Base-by-base conservation (phyloP, 768 basidiomycete genomes). In the Naganishia friedmannii region DNA sequence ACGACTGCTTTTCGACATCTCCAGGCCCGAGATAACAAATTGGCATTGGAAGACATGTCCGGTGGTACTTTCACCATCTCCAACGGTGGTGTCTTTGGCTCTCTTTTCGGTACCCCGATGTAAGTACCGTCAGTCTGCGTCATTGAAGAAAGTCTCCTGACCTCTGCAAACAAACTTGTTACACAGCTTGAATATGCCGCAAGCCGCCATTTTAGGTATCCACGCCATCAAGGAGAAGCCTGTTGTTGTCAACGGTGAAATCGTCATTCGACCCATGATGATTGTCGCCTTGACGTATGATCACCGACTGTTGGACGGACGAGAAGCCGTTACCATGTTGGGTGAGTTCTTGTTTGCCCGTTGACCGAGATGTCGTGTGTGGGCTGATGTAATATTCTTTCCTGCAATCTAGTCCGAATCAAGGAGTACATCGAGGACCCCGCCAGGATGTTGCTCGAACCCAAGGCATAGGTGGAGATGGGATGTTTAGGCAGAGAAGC, bases 61-160 rank as follows among this genome's bases (percentile, higher is more conserved):
- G 95, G 95, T 58, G 95, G 95, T 58, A 89, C 92, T n/a, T 97
- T 99, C 86, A 98, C 95, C 73, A 97, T 97, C 82, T 98, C 96
- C 48, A 99, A 99, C 78, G 96, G 95, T 54, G 95, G 95, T 76
- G 95, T 99, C 79, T 99, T 99, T 77, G 95, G 95, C 53, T 95
- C 92, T 58, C 84, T 99, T 58, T 96, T 89, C 77, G 95, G 95
- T 48, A 99, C 95, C n/a, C 95, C 95, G 45, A 99, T 99, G 79
- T 80, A 68, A 77, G 79, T 72, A 9, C 15, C 42, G 12, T 42
- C 2, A 10, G 42, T 2, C 42, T 42, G 42, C 15, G 15, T 10
- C 7, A 42, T 2, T 12, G 34, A 23, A 28, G 21, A 5, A 17
- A 34, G 34, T 37, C 34, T 5, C 12, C 34, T 37, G n/a, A 37